Evolutionary conservation across 2,329 filamentous ascomycete species (phyloP), one percentile per base, ranked within the genome.

Genomic region (Xylariaceae sp.): DNA sequence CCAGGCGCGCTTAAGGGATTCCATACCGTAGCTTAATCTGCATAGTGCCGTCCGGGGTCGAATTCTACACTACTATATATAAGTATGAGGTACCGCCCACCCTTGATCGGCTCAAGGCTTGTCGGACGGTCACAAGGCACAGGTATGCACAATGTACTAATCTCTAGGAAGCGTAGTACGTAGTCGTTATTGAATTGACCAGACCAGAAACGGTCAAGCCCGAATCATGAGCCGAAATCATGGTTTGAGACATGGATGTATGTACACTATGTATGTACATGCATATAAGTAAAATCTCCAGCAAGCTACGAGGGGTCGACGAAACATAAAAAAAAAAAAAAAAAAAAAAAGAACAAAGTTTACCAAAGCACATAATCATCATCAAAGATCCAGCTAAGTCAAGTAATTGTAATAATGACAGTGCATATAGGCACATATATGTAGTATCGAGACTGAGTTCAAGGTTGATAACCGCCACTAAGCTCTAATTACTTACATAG

Each of bases 11-110:
- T 51, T 60, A 37, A 10, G 32, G 32, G 14, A 10, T 37, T 12
- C 32, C 32, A 37, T 37, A 52, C 44, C 60, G 60, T 62, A 56
- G 57, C 44, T 54, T 41, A 54, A 62, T 58, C 54, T 49, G 57
- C 57, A 40, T 21, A 60, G 60, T n/a, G n/a, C n/a, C n/a, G n/a
- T 62, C 60, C 52, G 60, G 60, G 60, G 60, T 62, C n/a, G 37
- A 56, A 57, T 52, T 56, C 56, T 44, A 57, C n/a, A n/a, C n/a
- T n/a, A n/a, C n/a, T n/a, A n/a, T n/a, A n/a, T n/a, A n/a, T n/a
- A n/a, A n/a, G n/a, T n/a, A n/a, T n/a, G n/a, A n/a, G n/a, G n/a
- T n/a, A n/a, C n/a, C n/a, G n/a, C n/a, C 55, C 40, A 54, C 57
- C 51, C 54, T 57, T 55, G 45, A 44, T 55, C 41, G 54, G 60